Evolutionary conservation across 108 stramenopile genomes (phyloP).

Genomic region (Cylindrotheca closterium): DNA sequence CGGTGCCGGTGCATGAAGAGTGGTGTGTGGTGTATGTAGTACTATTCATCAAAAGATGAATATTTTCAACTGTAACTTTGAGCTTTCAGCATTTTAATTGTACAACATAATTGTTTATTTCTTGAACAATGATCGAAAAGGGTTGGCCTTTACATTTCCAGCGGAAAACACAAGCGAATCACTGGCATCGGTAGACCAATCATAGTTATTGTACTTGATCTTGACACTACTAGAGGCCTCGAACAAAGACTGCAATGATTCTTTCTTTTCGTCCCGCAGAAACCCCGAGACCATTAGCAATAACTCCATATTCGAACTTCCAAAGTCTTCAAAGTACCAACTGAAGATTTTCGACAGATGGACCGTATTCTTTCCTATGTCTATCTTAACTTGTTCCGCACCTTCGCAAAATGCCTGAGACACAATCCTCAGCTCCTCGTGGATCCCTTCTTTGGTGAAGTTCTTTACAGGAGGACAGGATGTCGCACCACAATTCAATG

Average conservation of each 20-base stretch:
- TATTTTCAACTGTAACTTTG: too few relatives aligned
- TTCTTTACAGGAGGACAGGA: slow-evolving; percentile 62
- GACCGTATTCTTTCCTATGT: slow-evolving; percentile 20
- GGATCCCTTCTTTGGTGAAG: slow-evolving; percentile 37
- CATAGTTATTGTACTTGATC: background rate
- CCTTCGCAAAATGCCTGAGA: slow-evolving; percentile 49
- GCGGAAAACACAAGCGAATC: background rate
- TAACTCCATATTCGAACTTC: background rate
- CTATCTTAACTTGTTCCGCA: slow-evolving; percentile 40
- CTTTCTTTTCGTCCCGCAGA: background rate
- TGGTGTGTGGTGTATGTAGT: too few relatives aligned
- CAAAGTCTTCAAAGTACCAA: slow-evolving; percentile 34
- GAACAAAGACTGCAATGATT: background rate
- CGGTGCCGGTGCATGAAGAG: too few relatives aligned
- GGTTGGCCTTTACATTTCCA: background rate
- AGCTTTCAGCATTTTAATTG: too few relatives aligned
- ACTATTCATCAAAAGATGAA: too few relatives aligned
- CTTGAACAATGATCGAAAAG: too few relatives aligned
- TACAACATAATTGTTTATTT: too few relatives aligned
- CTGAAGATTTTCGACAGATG: slow-evolving; percentile 43
- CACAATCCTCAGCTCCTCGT: slow-evolving; percentile 50
- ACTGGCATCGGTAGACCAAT: background rate
- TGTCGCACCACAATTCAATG: slow-evolving; percentile 72
- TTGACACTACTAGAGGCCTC: background rate
- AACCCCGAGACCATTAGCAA: background rate